Evolutionary conservation across 2,329 filamentous ascomycete species (phyloP), one percentile per base, ranked within the genome.

Genomic region (Penicillium sclerotigenum): DNA sequence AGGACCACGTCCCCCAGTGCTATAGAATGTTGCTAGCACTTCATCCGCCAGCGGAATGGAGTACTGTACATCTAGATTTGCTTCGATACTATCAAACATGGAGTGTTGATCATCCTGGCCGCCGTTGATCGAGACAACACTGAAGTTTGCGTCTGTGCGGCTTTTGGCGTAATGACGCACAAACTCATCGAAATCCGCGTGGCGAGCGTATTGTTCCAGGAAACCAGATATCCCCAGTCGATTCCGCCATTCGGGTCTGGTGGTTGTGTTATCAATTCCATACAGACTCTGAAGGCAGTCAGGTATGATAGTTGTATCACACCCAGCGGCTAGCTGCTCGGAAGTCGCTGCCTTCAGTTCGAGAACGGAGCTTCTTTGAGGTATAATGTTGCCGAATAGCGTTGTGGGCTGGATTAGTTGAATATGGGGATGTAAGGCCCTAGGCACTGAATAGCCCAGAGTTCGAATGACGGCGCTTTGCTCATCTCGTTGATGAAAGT

Each of bases 331-430:
- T 13, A 68, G 38, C 20, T 66, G 64, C 36, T 61, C 61, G 9
- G 53, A 24, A 0, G 50, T 64, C 2, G 59, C 58, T 16, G 49
- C 34, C 2, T 59, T 54, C 1, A 60, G 56, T 33, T 61, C 28
- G 7, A 63, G 52, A 20, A 70, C 54, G 13, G 75, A 70, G 26
- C 68, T 75, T 42, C 63, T 67, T 54, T 81, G 77, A 2, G 79
- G 62, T 29, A 68, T 70, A 22, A 81, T 75, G 53, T 79, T 74
- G 18, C 82, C 81, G 56, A 88, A 88, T 37, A 81, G 78, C 4
- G 83, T 88, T 0, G 85, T 88, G 1, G 86, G 86, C 68, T 87
- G 83, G 47, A 88, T 83, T 66, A 87, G 78, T 56, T 83, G 81
- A 55, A 89, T 78, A 63, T 84, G 77, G 41, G 75, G 64, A 50